These are phyloP conservation scores for Aotearoamyces nothofagi DNA, from an alignment of 2,329 filamentous ascomycete species.

Conservation along the genomic window DNA sequence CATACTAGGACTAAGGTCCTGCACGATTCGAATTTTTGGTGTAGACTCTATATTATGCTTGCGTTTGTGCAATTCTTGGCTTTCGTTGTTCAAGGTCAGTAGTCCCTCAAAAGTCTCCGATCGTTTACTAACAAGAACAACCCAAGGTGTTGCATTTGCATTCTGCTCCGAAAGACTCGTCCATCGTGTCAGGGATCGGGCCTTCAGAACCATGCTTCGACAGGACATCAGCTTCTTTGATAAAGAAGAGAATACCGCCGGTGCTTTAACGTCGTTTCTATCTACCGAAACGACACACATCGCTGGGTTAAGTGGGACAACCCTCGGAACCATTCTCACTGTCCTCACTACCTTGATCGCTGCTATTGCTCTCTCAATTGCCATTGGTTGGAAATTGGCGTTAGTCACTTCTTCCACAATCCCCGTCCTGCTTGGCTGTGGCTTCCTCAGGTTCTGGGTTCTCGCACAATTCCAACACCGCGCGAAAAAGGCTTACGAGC, in stretches of 20 bases:
- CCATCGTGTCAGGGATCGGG: conserved; percentile 64
- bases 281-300: conserved; percentile 83
- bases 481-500: conserved; percentile 65
- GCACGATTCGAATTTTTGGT: conserved; percentile 70
- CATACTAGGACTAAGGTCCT: conserved; percentile 40
- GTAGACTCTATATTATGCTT: conserved; percentile 76
- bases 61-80: conserved; percentile 58
- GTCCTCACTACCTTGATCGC: conserved; percentile 67
- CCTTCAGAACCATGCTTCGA: conserved; percentile 77
- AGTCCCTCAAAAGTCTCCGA: no score
- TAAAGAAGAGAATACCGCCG: conserved; percentile 73
- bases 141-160: conserved; percentile 56
- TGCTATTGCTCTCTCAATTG: conserved; percentile 53
- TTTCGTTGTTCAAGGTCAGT: conserved; percentile 37
- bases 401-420: conserved; percentile 69
- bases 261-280: conserved; percentile 75
- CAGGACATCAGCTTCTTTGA: conserved; percentile 94
- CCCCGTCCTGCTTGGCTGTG: conserved; percentile 62
- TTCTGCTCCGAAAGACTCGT: conserved; percentile 77
- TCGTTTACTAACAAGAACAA: no score
- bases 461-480: conserved; percentile 65
- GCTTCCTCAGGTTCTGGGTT: conserved; percentile 81
- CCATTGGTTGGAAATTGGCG: conserved; percentile 76
- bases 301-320: conserved; percentile 74
- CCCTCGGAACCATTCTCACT: conserved; percentile 72